Evolutionary conservation across 1,284 basidiomycete species (phyloP).

Genomic region (Irpex lacteus): DNA sequence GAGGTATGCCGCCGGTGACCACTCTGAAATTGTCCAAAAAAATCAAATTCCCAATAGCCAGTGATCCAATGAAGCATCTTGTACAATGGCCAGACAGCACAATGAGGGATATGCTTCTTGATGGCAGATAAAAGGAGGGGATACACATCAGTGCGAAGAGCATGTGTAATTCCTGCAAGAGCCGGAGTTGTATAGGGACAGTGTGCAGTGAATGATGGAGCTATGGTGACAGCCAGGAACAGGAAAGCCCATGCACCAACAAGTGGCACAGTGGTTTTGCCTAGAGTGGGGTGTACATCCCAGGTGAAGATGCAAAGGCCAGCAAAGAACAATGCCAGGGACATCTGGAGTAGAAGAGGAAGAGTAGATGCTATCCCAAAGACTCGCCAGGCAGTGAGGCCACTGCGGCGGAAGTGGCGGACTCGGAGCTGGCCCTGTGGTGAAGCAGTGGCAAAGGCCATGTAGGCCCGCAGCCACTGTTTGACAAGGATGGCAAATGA

Average conservation of each 20-base stretch:
- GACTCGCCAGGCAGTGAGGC: conserved; percentile 10
- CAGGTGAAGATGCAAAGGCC: conserved; percentile 14
- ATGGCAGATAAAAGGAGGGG: background rate
- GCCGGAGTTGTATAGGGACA: conserved; percentile 5
- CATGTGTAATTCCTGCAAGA: background rate
- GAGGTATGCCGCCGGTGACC: no score
- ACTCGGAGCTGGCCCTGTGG: conserved; percentile 4
- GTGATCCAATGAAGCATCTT: background rate
- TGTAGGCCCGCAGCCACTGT: conserved; percentile 17
- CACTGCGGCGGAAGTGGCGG: conserved; percentile 9
- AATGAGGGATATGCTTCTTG: background rate
- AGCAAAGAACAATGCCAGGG: conserved; percentile 15
- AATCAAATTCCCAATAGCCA: no score
- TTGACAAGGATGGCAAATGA: conserved; percentile 15
- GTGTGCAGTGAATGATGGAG: background rate
- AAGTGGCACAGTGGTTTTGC: background rate
- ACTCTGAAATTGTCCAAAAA: no score
- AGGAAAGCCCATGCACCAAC: background rate
- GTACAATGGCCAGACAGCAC: background rate
- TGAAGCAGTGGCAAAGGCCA: background rate
- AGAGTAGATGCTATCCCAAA: conserved; percentile 13
- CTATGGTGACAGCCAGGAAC: background rate
- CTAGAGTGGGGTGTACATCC: conserved; percentile 6
- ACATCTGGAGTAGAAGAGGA: conserved; percentile 14
- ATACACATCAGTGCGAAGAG: background rate